These are phyloP conservation scores for Microsporum ferrugineum DNA, from an alignment of 2,329 filamentous ascomycete species.

Conservation along the genomic window DNA sequence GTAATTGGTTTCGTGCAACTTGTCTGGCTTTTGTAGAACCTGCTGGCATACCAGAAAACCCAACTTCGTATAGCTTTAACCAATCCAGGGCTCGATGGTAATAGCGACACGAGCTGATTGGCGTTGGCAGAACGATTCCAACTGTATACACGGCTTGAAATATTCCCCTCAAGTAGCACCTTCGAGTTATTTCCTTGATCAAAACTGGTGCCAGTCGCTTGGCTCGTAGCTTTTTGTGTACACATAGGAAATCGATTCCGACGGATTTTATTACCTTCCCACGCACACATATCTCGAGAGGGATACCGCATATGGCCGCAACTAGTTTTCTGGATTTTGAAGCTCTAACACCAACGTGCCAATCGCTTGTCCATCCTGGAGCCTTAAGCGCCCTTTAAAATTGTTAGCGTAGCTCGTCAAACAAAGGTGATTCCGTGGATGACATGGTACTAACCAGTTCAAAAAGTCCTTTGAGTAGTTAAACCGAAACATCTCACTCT, in stretches of 20 bases:
- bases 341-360: slow-evolving; percentile 89
- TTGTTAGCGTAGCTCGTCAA: background rate
- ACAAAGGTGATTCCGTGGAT: background rate
- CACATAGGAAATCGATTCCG: slow-evolving; percentile 96
- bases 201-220: slow-evolving; percentile 88
- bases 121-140: slow-evolving; percentile 79
- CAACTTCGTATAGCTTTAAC: slow-evolving; percentile 89
- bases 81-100: slow-evolving; percentile 90
- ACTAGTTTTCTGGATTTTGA: slow-evolving; percentile 75
- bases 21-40: slow-evolving; percentile 78
- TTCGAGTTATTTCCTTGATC: slow-evolving; percentile 93
- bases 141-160: slow-evolving; percentile 96
- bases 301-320: slow-evolving; percentile 90
- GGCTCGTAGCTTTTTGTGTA: slow-evolving; percentile 92
- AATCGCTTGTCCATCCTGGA: slow-evolving; percentile 84
- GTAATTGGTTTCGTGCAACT: slow-evolving; percentile 73
- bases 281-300: slow-evolving; percentile 69
- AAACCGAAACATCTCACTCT: slow-evolving; percentile 94
- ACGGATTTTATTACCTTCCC: slow-evolving; percentile 63
- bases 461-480: slow-evolving; percentile 85
- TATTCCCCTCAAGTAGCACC: slow-evolving; percentile 73
- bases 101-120: slow-evolving; percentile 86
- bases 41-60: slow-evolving; percentile 77
- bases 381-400: slow-evolving; percentile 71
- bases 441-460: slow-evolving; percentile 52